Conservation (phyloP, 1,284 basidiomycete species). For the Bjerkandera adusta region DNA sequence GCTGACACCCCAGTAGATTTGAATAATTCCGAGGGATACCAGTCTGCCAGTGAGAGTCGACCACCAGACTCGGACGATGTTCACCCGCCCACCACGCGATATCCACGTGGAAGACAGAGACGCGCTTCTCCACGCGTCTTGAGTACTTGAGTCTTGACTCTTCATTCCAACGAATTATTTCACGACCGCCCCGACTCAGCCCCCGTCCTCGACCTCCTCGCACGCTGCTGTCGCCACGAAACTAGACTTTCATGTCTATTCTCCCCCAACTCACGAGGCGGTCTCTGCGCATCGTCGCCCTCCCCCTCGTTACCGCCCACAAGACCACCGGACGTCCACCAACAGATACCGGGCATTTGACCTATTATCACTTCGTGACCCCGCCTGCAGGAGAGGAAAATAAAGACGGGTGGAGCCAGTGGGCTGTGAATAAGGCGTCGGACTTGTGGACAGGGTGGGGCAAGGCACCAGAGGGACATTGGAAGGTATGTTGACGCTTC, state of each 20-base stretch:
- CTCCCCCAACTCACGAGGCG: conserved; percentile 25
- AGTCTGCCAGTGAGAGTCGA: too few species aligned
- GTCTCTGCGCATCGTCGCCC: conserved; percentile 46
- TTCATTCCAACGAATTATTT: too few species aligned
- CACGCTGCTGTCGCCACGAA: too few species aligned
- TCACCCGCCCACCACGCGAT: too few species aligned
- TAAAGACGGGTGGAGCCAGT: conserved; percentile 32
- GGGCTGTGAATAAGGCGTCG: conserved; percentile 48
- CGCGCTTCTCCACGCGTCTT: too few species aligned
- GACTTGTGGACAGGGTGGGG: conserved; percentile 64
- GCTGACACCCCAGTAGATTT: too few species aligned
- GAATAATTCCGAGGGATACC: too few species aligned
- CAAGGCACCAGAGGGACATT: conserved; percentile 56
- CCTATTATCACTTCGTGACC: conserved; percentile 48
- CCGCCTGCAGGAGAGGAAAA: conserved; percentile 24
- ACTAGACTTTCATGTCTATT: conserved; percentile 27
- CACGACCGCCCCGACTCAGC: too few species aligned
- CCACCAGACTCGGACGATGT: too few species aligned
- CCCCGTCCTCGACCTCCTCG: too few species aligned
- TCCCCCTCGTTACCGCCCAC: conserved; percentile 36
- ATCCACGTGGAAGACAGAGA: too few species aligned
- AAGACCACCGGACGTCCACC: conserved; percentile 18
- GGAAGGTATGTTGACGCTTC: conserved; percentile 65
- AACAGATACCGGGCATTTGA: conserved; percentile 28
- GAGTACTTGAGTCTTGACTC: too few species aligned